Evolutionary conservation across 768 basidiomycete species (phyloP).

Genomic region (Panaeolus cyanescens): DNA sequence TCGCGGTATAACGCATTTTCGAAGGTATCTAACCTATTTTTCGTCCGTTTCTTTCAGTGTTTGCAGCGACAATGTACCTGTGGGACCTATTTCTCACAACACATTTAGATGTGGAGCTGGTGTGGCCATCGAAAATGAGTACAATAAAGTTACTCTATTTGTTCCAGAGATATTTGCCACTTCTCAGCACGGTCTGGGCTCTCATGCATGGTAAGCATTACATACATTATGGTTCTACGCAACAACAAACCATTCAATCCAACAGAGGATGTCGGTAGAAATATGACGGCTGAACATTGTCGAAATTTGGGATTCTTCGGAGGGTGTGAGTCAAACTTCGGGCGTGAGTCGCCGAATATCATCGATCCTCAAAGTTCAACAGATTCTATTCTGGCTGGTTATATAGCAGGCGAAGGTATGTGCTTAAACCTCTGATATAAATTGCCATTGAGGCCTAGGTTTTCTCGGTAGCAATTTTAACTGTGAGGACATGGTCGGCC

Average conservation of each 20-base stretch:
- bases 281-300: background rate
- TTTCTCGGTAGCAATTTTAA: background rate
- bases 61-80: background rate
- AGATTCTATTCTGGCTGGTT: background rate
- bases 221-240: too few species aligned
- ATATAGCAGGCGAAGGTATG: background rate
- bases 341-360: background rate
- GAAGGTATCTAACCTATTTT: background rate
- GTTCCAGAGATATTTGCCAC: background rate
- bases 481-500: background rate
- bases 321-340: background rate
- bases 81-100: background rate
- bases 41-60: background rate
- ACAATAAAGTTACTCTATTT: background rate
- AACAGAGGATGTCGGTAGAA: background rate
- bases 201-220: background rate
- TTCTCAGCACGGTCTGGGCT: background rate
- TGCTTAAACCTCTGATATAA: background rate
- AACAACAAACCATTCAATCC: too few species aligned
- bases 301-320: background rate
- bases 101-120: background rate
- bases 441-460: background rate
- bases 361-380: too few species aligned
- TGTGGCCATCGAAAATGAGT: background rate
- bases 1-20: too few species aligned